phyloP scores from a whole-genome alignment of 2,329 filamentous ascomycete species.

The Sphaerulina populicola region DNA sequence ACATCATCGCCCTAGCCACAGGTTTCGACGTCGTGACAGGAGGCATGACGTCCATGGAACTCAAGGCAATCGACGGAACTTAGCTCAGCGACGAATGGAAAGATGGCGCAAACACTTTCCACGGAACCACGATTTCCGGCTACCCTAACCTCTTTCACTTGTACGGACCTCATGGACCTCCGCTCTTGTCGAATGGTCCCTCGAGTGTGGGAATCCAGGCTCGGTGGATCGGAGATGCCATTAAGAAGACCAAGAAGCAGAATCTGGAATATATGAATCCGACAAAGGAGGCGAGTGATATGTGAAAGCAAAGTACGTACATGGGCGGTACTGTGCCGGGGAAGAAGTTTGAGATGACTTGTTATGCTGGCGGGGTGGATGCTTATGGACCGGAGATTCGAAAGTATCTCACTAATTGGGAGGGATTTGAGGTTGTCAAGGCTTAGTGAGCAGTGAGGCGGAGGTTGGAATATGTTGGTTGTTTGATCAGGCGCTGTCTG shows the following conservation, averaged over 20 bases:
- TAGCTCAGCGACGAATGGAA: slow-evolving; percentile 37
- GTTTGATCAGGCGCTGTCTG: too few relatives aligned
- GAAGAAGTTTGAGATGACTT: slow-evolving; percentile 26
- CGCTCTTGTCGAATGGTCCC: slow-evolving; percentile 39
- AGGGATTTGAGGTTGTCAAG: slow-evolving; percentile 25
- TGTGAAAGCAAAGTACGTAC: slow-evolving; percentile 28
- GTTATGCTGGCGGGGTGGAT: slow-evolving; percentile 26
- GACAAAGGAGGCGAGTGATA: slow-evolving; percentile 24
- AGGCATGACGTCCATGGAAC: slow-evolving; percentile 40
- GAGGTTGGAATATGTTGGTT: not conserved
- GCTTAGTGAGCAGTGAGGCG: slow-evolving; percentile 8
- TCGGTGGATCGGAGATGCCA: slow-evolving; percentile 33
- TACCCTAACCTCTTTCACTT: slow-evolving; percentile 30
- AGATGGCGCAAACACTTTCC: slow-evolving; percentile 37
- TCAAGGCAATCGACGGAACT: slow-evolving; percentile 34
- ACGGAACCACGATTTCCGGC: slow-evolving; percentile 36
- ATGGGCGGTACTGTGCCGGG: slow-evolving; percentile 27
- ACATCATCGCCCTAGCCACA: slow-evolving; percentile 42
- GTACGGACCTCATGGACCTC: slow-evolving; percentile 40
- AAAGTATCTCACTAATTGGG: slow-evolving; percentile 18
- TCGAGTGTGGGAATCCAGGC: slow-evolving; percentile 38
- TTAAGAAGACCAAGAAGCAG: slow-evolving; percentile 23
- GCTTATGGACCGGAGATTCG: slow-evolving; percentile 26
- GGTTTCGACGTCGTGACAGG: slow-evolving; percentile 34
- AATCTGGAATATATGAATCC: slow-evolving; percentile 25